Evolutionary conservation across 75 land plant genomes (phyloP), one percentile per base, ranked within the genome.

Genomic region (Cupressus sempervirens): DNA sequence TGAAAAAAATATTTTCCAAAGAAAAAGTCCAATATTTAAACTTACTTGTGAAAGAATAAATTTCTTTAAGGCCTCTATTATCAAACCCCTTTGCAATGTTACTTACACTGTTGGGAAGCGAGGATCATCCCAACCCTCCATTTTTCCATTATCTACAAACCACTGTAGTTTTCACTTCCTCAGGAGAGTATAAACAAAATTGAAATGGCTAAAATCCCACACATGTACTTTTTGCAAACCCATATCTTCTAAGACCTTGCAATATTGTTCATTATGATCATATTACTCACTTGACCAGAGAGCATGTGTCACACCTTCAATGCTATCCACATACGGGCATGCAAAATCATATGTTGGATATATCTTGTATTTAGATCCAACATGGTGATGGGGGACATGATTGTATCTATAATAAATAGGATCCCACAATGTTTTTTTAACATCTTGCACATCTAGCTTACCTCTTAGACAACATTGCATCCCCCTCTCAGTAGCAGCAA

Each of bases 261-360:
- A 84, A 82, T 97, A 97, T 75, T 97, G 99, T 20, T 92, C 99
- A 90, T 95, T 96, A 32, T 96, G 90, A 83, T 97, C 99, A 88
- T 96, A 96, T 70, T 94, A 97, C 67, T 97, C 98, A 86, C 94
- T 95, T 41, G 98, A 90, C 13, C 99, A 92, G 70, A 97, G 95
- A 26, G 99, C 99, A 92, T 97, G 99, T 43, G 99, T 95, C 18
- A 94, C 91, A 40, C 96, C 99, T 85, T 97, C 98, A 20, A 88
- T 83, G 83, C 96, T 87, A 89, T 97, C 99, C 83, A 97, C 98
- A 90, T 87, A 97, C 7, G 99, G 99, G 56, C 99, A 97, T 40
- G 98, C 98, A 90, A 95, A 97, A 84, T 97, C 99, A 90, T 97
- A 97, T 3, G 99, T 97, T 73, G 99, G 99, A 80, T 97, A 97